phyloP scores from a whole-genome alignment of 805 yeast species.

The Yarrowia divulgata region DNA sequence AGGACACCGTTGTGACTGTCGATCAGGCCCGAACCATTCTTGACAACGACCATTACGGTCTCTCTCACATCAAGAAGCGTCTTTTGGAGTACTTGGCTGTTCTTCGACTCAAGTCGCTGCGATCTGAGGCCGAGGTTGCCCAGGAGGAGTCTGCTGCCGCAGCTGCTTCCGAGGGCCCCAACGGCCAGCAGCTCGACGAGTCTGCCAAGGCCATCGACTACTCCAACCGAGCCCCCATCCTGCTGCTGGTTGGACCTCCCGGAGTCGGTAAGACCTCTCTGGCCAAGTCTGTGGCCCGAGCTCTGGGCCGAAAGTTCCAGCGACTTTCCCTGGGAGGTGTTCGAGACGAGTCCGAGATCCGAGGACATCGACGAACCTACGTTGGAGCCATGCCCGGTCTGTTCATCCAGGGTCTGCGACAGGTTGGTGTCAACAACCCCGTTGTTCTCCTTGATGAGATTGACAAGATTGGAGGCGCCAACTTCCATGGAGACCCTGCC shows the following conservation, averaged over 20 bases:
- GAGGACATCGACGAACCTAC: slow-evolving; percentile 91
- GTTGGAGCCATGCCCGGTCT: slow-evolving; percentile 94
- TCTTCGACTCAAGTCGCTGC: slow-evolving; percentile 58
- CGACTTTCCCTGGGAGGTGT: slow-evolving; percentile 86
- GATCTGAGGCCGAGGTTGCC: slow-evolving; percentile 6
- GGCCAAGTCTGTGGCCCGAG: slow-evolving; percentile 79
- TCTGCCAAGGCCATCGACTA: slow-evolving; percentile 42
- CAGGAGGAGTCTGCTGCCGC: slow-evolving; percentile 41
- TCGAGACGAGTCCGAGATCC: slow-evolving; percentile 84
- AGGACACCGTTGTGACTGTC: slow-evolving; percentile 54
- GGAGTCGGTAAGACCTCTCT: slow-evolving; percentile 92
- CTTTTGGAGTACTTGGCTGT: slow-evolving; percentile 82
- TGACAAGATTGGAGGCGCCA: slow-evolving; percentile 70
- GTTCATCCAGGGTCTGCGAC: slow-evolving; percentile 75
- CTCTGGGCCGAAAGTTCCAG: slow-evolving; percentile 77
- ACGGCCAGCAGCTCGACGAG: slow-evolving; percentile 5
- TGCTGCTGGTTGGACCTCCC: slow-evolving; percentile 88
- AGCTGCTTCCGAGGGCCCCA: slow-evolving; percentile 15
- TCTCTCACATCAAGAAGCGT: slow-evolving; percentile 74
- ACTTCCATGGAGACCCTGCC: slow-evolving; percentile 81
- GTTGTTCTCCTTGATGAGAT: slow-evolving; percentile 84
- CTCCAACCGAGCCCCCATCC: slow-evolving; percentile 64
- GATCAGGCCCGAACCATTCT: slow-evolving; percentile 61
- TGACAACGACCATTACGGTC: slow-evolving; percentile 81
- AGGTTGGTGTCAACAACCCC: slow-evolving; percentile 80